These are phyloP conservation scores for Chlamydomonas incerta DNA, from an alignment of 139 green algal species.

Conservation along the genomic window DNA sequence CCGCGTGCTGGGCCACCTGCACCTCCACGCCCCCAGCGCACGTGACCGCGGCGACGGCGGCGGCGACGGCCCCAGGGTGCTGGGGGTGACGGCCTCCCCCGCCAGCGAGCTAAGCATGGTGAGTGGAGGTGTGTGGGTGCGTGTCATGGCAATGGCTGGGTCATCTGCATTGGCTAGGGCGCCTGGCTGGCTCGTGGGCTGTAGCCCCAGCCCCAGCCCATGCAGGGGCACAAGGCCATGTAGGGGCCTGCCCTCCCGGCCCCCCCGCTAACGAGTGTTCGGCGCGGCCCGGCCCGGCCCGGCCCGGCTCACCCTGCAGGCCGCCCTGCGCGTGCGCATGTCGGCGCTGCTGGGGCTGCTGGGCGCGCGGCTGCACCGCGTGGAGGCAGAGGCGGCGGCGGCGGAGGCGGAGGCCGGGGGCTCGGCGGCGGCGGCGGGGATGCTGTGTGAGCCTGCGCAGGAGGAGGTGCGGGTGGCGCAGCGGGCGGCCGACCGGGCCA, in stretches of 20 bases:
- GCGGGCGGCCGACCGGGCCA: not conserved
- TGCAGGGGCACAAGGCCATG: too few relatives aligned
- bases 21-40: not conserved
- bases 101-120: not conserved
- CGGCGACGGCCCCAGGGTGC: not conserved
- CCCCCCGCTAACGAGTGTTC: too few relatives aligned
- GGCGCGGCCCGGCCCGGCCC: too few relatives aligned
- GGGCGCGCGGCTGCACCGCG: not conserved
- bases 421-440: not conserved
- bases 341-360: slow-evolving; percentile 3
- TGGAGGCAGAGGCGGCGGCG: too few relatives aligned
- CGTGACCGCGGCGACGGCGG: not conserved
- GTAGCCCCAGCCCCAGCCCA: too few relatives aligned
- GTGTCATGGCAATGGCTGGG: not conserved
- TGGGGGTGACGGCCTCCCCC: not conserved
- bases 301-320: too few relatives aligned
- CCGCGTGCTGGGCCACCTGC: not conserved
- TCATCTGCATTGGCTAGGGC: too few relatives aligned
- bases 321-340: not conserved
- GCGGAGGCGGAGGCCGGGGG: too few relatives aligned
- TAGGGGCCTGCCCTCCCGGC: too few relatives aligned
- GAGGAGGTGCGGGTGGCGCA: not conserved
- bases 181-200: too few relatives aligned
- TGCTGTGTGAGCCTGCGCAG: not conserved
- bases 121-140: not conserved